Evolutionary conservation across 192 early-diverging fungal genomes (phyloP).

Genomic region (Dissophora globulifera): DNA sequence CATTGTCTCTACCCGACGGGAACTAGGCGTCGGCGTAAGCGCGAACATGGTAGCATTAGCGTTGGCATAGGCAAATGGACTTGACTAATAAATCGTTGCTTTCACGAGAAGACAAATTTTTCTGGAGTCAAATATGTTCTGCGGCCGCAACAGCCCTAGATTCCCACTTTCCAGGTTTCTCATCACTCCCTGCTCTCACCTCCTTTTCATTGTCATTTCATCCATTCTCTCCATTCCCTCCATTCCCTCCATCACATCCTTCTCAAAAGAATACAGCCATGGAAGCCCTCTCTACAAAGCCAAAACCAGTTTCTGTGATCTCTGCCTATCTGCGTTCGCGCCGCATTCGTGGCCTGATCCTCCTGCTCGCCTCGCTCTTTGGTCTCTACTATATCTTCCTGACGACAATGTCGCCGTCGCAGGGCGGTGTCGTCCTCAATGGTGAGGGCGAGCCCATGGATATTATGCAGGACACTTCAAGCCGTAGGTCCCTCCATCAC

Average conservation of each 20-base stretch:
- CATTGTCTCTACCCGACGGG: too few species aligned
- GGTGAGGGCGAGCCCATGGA: slow-evolving; percentile 40
- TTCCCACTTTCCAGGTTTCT: too few species aligned
- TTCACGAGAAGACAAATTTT: too few species aligned
- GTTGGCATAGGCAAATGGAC: too few species aligned
- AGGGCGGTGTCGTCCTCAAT: slow-evolving; percentile 2
- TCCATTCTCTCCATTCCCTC: background rate
- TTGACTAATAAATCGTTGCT: too few species aligned
- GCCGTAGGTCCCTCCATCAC: too few species aligned
- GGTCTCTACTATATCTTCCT: slow-evolving; percentile 29
- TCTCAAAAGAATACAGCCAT: background rate
- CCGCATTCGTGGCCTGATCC: slow-evolving; percentile 19
- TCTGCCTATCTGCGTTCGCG: slow-evolving; percentile 25
- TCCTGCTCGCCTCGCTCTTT: slow-evolving; percentile 7
- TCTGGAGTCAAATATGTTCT: too few species aligned
- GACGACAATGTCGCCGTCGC: background rate
- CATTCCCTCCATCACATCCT: background rate
- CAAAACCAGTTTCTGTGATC: slow-evolving; percentile 10
- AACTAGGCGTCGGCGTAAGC: too few species aligned
- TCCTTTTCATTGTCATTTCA: background rate
- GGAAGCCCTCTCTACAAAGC: slow-evolving; percentile 36
- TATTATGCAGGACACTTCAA: slow-evolving; percentile 11
- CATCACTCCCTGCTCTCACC: background rate
- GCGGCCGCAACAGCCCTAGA: too few species aligned
- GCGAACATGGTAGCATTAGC: too few species aligned